phyloP scores from a whole-genome alignment of 495 filamentous ascomycete species.

The Aspergillus nidulans region DNA sequence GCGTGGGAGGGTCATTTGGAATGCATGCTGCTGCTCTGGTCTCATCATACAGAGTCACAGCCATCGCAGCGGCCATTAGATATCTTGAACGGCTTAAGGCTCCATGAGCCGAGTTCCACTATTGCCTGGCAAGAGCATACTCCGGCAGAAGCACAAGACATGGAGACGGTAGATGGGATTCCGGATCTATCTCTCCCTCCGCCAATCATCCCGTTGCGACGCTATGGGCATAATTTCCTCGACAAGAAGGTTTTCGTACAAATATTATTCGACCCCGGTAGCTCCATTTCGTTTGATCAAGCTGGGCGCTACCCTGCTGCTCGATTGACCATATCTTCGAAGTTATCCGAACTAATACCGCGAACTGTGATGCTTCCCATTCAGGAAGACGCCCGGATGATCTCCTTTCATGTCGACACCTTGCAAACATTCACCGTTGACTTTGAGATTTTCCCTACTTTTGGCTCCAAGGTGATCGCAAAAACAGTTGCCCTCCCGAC shows the following conservation, averaged over 20 bases:
- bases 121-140: slow-evolving; percentile 37
- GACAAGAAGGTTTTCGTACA: slow-evolving; percentile 95
- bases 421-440: slow-evolving; percentile 89
- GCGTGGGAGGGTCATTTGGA: slow-evolving; percentile 96
- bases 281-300: slow-evolving; percentile 86
- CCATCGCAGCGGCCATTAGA: slow-evolving; percentile 30
- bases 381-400: slow-evolving; percentile 85
- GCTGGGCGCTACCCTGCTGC: slow-evolving; percentile 93
- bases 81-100: slow-evolving; percentile 31
- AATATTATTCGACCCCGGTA: slow-evolving; percentile 74
- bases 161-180: slow-evolving; percentile 77
- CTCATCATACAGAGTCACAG: slow-evolving; percentile 27
- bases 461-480: slow-evolving; percentile 94
- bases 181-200: slow-evolving; percentile 90
- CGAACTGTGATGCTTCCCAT: slow-evolving; percentile 92
- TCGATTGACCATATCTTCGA: slow-evolving; percentile 91
- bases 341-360: slow-evolving; percentile 90
- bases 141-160: slow-evolving; percentile 56
- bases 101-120: slow-evolving; percentile 31
- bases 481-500: slow-evolving; percentile 86
- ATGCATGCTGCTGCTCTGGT: slow-evolving; percentile 85
- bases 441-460: slow-evolving; percentile 96
- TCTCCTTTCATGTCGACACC: slow-evolving; percentile 95
- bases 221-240: slow-evolving; percentile 97
- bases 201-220: slow-evolving; percentile 87